Percentiles rank a stretch among this genome's conserved stretches.
Conservation (phyloP, 2,329 filamentous ascomycete genomes). For the Aspergillus sp. region DNA sequence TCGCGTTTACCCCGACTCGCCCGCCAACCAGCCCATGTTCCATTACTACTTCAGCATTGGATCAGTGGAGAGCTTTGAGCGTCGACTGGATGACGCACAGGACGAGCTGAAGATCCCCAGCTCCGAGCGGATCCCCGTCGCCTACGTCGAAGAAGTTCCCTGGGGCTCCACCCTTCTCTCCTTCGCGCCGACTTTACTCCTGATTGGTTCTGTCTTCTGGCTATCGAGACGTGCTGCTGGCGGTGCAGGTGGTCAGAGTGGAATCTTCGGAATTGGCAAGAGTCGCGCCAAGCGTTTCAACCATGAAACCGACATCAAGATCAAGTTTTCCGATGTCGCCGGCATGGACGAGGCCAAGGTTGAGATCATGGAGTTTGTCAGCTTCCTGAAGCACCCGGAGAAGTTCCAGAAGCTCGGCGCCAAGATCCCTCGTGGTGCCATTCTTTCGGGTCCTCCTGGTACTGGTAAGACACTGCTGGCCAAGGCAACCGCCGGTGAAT, state of each 20-base stretch:
- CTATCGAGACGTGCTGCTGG: slow-evolving; percentile 72
- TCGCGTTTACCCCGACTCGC: slow-evolving; percentile 72
- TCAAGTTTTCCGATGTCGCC: slow-evolving; percentile 94
- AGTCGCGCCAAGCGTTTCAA: slow-evolving; percentile 97
- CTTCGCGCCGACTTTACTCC: slow-evolving; percentile 82
- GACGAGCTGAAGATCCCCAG: slow-evolving; percentile 79
- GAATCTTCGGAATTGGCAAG: slow-evolving; percentile 94
- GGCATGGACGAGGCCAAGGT: slow-evolving; percentile 97
- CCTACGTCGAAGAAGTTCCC: slow-evolving; percentile 74
- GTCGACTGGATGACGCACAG: slow-evolving; percentile 82
- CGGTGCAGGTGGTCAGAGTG: slow-evolving; percentile 63
- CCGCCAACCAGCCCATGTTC: slow-evolving; percentile 65
- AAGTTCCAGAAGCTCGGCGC: slow-evolving; percentile 91
- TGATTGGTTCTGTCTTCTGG: slow-evolving; percentile 80
- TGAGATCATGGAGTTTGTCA: slow-evolving; percentile 99
- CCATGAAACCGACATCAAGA: slow-evolving; percentile 92
- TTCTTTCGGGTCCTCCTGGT: slow-evolving; percentile 94
- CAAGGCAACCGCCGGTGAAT: slow-evolving; percentile 96
- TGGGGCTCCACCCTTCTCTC: slow-evolving; percentile 70
- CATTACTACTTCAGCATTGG: slow-evolving; percentile 95
- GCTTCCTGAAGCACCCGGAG: slow-evolving; percentile 90
- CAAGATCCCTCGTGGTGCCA: slow-evolving; percentile 95
- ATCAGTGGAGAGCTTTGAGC: slow-evolving; percentile 89
- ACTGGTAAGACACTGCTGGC: slow-evolving; percentile 97
- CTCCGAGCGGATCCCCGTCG: slow-evolving; percentile 87